A percentile compares a stretch with the other conserved stretches of the same genome.
phyloP scores from a whole-genome alignment of 345 rosid species.

The Salix caprea region DNA sequence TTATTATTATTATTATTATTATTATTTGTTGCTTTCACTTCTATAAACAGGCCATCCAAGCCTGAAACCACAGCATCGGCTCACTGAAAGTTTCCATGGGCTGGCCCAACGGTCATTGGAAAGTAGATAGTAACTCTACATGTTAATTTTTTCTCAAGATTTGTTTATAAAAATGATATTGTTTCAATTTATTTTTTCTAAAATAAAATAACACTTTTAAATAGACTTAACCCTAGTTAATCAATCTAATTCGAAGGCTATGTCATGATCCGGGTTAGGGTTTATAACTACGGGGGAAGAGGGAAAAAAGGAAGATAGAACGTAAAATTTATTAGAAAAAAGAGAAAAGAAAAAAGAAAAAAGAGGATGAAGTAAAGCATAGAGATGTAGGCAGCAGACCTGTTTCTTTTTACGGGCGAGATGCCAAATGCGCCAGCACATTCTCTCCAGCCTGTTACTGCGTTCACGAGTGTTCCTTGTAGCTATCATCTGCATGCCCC shows the following conservation, averaged over 20 bases:
- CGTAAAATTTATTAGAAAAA: neutral
- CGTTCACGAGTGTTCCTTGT: constrained; percentile 89
- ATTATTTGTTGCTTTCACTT: too few species aligned
- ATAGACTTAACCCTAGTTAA: too few species aligned
- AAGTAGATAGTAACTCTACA: neutral
- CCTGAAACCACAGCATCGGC: too few species aligned
- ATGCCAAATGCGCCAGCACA: constrained; percentile 99
- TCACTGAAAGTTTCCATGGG: too few species aligned
- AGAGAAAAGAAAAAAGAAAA: neutral
- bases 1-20: too few species aligned
- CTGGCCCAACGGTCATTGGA: neutral
- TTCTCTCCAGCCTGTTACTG: constrained; percentile 82
- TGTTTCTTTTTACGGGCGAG: constrained; percentile 86
- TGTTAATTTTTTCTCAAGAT: too few species aligned
- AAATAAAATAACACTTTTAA: too few species aligned
- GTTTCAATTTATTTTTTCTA: too few species aligned
- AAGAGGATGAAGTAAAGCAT: neutral
- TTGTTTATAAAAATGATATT: too few species aligned
- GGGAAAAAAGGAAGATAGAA: neutral
- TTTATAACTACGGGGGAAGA: neutral
- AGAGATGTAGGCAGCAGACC: constrained; percentile 22
- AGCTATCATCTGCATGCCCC: constrained; percentile 65
- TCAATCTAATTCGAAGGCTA: too few species aligned
- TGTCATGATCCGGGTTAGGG: too few species aligned
- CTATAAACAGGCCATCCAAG: too few species aligned